phyloP scores from a whole-genome alignment of 805 yeast species.

The Lachancea cidri region DNA sequence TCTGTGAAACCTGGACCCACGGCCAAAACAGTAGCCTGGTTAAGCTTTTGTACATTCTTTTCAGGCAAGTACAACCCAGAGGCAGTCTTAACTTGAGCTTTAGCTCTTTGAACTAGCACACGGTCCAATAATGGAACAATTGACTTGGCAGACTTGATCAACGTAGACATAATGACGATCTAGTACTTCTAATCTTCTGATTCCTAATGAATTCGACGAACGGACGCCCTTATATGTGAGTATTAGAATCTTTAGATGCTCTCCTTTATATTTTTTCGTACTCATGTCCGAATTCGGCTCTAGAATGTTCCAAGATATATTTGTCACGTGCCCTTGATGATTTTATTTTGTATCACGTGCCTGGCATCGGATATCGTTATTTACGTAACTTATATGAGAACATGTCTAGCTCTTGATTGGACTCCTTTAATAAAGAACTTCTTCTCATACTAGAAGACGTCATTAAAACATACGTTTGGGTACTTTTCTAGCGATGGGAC shows the following conservation, averaged over 20 bases:
- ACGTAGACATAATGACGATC: constrained; percentile 39
- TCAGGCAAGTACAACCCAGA: constrained; percentile 93
- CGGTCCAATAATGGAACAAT: constrained; percentile 93
- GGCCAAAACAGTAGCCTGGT: constrained; percentile 87
- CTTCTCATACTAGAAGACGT: too few relatives aligned
- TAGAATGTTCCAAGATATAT: neutral
- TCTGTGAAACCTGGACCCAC: constrained; percentile 91
- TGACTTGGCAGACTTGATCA: constrained; percentile 77
- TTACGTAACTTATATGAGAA: neutral
- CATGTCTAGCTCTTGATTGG: neutral
- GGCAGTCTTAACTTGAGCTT: constrained; percentile 87
- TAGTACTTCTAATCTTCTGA: neutral
- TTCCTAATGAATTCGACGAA: neutral
- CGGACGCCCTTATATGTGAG: neutral
- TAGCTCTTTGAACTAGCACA: constrained; percentile 89
- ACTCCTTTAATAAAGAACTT: neutral
- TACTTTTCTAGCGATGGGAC: constrained; percentile 5
- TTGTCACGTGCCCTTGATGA: neutral
- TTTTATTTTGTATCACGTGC: too few relatives aligned
- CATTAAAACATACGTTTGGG: too few relatives aligned
- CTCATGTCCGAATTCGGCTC: constrained; percentile 1
- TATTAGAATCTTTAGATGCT: too few relatives aligned
- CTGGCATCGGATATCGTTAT: too few relatives aligned
- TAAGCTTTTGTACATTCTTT: constrained; percentile 90
- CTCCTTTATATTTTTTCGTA: neutral